Evolutionary conservation across 2,329 filamentous ascomycete genomes (phyloP).

Genomic region (Apiospora arundinis): DNA sequence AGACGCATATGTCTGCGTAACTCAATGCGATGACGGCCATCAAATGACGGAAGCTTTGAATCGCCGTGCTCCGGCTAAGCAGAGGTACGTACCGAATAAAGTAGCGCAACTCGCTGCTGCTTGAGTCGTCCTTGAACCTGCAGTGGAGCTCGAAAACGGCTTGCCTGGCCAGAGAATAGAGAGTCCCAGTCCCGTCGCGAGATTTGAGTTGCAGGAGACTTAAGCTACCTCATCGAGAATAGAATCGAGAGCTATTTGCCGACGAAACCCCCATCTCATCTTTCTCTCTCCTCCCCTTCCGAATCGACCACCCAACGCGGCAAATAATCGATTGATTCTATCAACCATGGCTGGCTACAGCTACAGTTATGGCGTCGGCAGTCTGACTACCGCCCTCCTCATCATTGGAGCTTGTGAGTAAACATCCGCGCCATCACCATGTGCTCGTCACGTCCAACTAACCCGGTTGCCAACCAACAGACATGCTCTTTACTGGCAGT

Average conservation of each 20-base stretch:
- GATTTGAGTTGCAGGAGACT: slow-evolving; percentile 19
- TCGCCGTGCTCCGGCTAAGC: not conserved
- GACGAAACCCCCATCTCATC: slow-evolving; percentile 3
- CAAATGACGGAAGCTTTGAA: not conserved
- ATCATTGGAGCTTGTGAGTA: slow-evolving; percentile 28
- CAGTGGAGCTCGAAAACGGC: slow-evolving; percentile 17
- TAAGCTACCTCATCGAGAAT: slow-evolving; percentile 18
- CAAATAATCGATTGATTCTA: not conserved
- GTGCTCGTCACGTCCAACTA: slow-evolving; percentile 1
- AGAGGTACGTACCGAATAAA: not conserved
- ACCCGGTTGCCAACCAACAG: slow-evolving; percentile 53
- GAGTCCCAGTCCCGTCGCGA: slow-evolving; percentile 24
- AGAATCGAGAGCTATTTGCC: slow-evolving; percentile 10
- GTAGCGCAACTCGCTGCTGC: not conserved
- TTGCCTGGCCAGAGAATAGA: not conserved
- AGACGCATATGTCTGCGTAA: not conserved
- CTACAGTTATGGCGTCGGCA: slow-evolving; percentile 26
- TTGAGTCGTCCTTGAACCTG: slow-evolving; percentile 9
- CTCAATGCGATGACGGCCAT: not conserved
- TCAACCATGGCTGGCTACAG: slow-evolving; percentile 18
- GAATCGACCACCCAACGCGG: not conserved
- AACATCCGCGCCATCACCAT: not conserved
- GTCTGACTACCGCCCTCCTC: slow-evolving; percentile 26
- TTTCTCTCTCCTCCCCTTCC: not conserved
- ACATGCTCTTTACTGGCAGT: slow-evolving; percentile 98